Evolutionary conservation across 108 stramenopile species (phyloP).

Genomic region (Cyclostephanos invisitatus): DNA sequence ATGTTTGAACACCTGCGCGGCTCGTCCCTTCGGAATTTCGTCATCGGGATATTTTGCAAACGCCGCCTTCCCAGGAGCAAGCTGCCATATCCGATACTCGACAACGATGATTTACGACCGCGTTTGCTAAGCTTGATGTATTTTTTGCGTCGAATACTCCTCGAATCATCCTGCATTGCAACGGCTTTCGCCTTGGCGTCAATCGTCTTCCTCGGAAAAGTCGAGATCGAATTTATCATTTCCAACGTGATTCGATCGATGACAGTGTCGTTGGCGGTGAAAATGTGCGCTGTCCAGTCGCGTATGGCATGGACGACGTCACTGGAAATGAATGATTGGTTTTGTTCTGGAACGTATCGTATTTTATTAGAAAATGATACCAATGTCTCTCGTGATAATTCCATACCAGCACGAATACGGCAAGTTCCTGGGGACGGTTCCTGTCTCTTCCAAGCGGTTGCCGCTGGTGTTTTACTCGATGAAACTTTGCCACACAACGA

Average conservation of each 20-base stretch:
- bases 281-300: slow-evolving; percentile 29
- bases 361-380: neutral
- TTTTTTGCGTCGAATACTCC: neutral
- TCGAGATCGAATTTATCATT: slow-evolving; percentile 12
- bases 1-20: neutral
- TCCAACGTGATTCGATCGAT: slow-evolving; percentile 30
- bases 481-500: neutral
- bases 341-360: slow-evolving; percentile 26
- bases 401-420: slow-evolving; percentile 55
- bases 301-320: slow-evolving; percentile 17
- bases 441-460: slow-evolving; percentile 84
- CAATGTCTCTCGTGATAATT: neutral
- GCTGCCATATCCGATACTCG: neutral
- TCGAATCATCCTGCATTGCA: slow-evolving; percentile 4
- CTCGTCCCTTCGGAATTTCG: neutral
- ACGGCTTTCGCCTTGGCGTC: neutral
- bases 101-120: too few species aligned
- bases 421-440: slow-evolving; percentile 91
- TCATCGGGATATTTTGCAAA: neutral
- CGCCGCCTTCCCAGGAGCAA: slow-evolving; percentile 2
- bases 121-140: neutral
- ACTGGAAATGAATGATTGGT: slow-evolving; percentile 20
- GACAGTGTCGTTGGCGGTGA: slow-evolving; percentile 12
- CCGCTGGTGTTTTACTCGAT: slow-evolving; percentile 24
- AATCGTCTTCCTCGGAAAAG: neutral